Base-by-base conservation (phyloP, 129 eudicot genomes). In the Centrapalus pauciflorus region DNA sequence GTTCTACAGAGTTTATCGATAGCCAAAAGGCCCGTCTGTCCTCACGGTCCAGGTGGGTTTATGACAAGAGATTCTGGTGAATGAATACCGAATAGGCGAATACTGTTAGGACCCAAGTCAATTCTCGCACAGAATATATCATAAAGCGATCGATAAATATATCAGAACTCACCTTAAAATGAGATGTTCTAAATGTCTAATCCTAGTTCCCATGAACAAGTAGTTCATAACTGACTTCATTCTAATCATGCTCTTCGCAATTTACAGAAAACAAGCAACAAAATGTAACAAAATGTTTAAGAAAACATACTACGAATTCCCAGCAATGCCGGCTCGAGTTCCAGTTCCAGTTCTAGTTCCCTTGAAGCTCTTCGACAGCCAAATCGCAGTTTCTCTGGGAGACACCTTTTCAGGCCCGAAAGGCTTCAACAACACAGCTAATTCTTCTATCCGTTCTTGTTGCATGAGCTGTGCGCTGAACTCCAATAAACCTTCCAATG, bases 401-500 rank as follows among this genome's bases (percentile, higher is more conserved):
- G 96, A 89, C 56, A 84, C 98, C 74, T 86, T 93, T 69, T 89
- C 96, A 0, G 79, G 87, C 9, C 98, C 98, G 32, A 93, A 93
- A 0, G 98, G 98, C 66, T 82, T 93, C 84, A 93, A 66, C 43
- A 93, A 64, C 35, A 93, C 96, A 1, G 85, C 74, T 3, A 93
- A 83, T 67, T 93, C 98, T 10, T 86, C 96, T 25, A 88, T 79
- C 30, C 98, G 70, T 61, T 88, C 85, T 65, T 93, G 98, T 77
- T 85, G 95, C 84, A 93, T 61, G 3, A 93, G 78, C 25, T 83
- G 84, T 0, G 98, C 98, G 57, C 96, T 88, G 50, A 93, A 88
- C 87, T 93, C 98, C 13, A 93, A 84, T 76, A 93, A 59, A 73
- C 98, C 98, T 69, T 93, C 98, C 61, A 93, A 70, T 0, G 98